phyloP scores from a whole-genome alignment of 176 grass and related monocot species.

The Cymbopogon citratus region DNA sequence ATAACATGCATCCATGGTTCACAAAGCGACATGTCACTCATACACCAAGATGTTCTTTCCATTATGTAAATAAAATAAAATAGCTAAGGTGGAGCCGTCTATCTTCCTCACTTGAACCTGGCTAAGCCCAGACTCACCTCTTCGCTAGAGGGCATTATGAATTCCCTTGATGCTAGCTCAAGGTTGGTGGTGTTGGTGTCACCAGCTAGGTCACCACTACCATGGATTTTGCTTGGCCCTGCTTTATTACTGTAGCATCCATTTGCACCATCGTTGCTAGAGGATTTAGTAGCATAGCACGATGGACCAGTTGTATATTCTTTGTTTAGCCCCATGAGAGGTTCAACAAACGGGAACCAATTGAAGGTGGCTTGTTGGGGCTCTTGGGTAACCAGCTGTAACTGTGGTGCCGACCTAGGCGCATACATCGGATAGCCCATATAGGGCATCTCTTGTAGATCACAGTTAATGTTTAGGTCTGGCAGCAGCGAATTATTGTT shows the following conservation, averaged over 20 bases:
- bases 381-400: neutral
- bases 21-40: too few relatives aligned
- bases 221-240: neutral
- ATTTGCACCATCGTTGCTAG: neutral
- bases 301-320: neutral
- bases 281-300: neutral
- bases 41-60: neutral
- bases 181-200: neutral
- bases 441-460: neutral
- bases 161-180: slow-evolving; percentile 27
- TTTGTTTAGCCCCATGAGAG: too few relatives aligned
- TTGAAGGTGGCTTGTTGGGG: neutral
- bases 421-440: neutral
- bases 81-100: neutral
- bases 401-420: neutral
- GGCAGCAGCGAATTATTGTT: neutral
- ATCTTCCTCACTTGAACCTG: neutral
- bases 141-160: neutral
- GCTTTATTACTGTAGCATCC: neutral
- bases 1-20: too few relatives aligned
- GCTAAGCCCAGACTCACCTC: slow-evolving; percentile 1
- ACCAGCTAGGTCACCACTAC: neutral
- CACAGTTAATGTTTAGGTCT: slow-evolving; percentile 11
- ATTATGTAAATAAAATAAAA: neutral
- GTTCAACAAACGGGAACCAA: neutral